Percentiles rank a stretch among this genome's conserved stretches.
Conservation (phyloP, 2,329 filamentous ascomycete genomes). For the Alternaria sp. region DNA sequence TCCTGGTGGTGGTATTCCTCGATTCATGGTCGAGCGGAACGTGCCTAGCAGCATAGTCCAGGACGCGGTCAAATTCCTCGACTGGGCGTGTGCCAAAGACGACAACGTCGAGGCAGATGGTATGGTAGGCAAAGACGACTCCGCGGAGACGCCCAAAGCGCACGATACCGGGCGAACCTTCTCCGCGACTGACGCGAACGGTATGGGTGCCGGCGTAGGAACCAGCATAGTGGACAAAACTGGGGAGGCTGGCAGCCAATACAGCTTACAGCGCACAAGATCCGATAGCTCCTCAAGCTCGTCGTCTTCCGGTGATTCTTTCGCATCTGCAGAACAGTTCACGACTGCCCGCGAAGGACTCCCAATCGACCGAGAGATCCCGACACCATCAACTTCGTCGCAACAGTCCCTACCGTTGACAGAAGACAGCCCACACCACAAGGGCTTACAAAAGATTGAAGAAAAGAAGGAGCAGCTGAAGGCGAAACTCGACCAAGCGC, state of each 20-base stretch:
- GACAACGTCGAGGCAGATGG: conserved; percentile 34
- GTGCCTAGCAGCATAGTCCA: conserved; percentile 80
- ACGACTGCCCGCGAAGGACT: conserved; percentile 43
- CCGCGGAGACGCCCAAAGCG: conserved; percentile 11
- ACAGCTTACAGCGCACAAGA: conserved; percentile 27
- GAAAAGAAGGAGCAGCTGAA: conserved; percentile 65
- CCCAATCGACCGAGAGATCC: conserved; percentile 30
- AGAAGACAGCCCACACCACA: conserved; percentile 39
- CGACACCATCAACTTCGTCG: conserved; percentile 35
- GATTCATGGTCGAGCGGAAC: conserved; percentile 89
- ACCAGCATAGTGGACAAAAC: conserved; percentile 44
- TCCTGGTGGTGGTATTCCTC: conserved; percentile 84
- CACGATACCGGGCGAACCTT: conserved; percentile 26
- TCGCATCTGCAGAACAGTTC: conserved; percentile 53
- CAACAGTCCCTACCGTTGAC: conserved; percentile 27
- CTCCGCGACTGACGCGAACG: conserved; percentile 42
- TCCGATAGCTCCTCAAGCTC: conserved; percentile 36
- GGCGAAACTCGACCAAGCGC: conserved; percentile 65
- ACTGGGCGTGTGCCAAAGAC: conserved; percentile 71
- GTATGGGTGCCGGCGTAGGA: conserved; percentile 46
- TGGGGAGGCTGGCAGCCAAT: conserved; percentile 8
- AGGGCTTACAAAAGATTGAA: conserved; percentile 68
- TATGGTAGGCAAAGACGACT: conserved; percentile 33
- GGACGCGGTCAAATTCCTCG: conserved; percentile 80
- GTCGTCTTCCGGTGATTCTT: conserved; percentile 42